Base-by-base conservation (phyloP, 257 asterid species). In the Solanum phureja region DNA sequence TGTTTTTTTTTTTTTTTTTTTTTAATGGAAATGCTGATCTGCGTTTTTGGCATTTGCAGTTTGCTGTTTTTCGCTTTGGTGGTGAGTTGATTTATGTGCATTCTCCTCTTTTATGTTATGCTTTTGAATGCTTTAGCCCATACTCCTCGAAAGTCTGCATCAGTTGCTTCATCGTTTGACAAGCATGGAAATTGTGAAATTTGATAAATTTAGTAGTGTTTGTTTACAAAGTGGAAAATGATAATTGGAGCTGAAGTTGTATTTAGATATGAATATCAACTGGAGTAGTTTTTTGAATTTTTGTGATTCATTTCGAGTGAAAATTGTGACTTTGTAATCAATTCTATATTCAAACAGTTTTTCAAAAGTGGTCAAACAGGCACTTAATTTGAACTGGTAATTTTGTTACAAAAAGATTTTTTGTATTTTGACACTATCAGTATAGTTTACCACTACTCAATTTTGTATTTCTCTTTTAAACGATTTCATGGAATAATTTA, bases 21-120 rank as follows among this genome's bases (percentile, higher is more conserved):
- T 33, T 33, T 31, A 2, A 34, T 89, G 8, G 12, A 16, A 73
- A 75, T 19, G 56, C 69, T 23, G 46, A 35, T 18, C 37, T 14
- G 3, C 10, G n/a, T 16, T 11, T 74, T 21, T 73, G 52, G 29
- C 5, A 16, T 79, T 44, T 49, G 88, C 93, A 91, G 92, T 87
- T 86, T 91, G 93, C 90, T 91, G 89, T 38, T 90, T 91, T 52
- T 49, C 92, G 6, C 42, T 87, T 52, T 66, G 79, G 75, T 91
- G 93, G 92, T 91, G 86, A 91, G 91, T 72, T 79, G 64, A 62
- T 42, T 42, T 40, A 7, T 7, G 3, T 11, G 19, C n/a, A 24
- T 16, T 7, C 7, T 35, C n/a, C 3, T 31, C 46, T 42, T 23
- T 66, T 3, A 38, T 9, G 42, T 75, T 75, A 75, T 38, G 21